phyloP scores from a whole-genome alignment of 179 eudicot species.

The Vitellaria paradoxa region DNA sequence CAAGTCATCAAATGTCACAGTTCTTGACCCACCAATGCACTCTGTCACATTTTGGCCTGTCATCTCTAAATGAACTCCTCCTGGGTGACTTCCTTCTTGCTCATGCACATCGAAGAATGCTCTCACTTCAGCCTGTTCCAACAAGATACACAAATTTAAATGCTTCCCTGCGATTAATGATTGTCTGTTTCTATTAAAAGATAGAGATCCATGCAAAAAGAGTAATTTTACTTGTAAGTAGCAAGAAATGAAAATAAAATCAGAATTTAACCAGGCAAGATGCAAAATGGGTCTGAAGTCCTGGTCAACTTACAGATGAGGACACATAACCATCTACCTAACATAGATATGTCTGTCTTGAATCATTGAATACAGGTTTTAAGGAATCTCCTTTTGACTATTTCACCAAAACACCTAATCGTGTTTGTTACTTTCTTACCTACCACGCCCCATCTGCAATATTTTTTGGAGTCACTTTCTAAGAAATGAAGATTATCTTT shows the following conservation, averaged over 20 bases:
- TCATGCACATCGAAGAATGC: slow-evolving; percentile 46
- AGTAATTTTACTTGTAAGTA: too few species aligned
- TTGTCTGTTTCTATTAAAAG: neutral
- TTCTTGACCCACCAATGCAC: slow-evolving; percentile 41
- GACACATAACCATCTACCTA: slow-evolving; percentile 7
- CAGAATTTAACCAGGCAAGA: too few species aligned
- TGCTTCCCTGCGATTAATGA: neutral
- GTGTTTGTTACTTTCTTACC: neutral
- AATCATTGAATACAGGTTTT: neutral
- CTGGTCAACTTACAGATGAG: neutral
- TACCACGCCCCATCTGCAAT: neutral
- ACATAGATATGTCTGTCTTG: neutral
- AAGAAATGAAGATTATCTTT: too few species aligned
- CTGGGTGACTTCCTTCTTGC: slow-evolving; percentile 46
- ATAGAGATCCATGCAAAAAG: neutral
- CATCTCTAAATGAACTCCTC: slow-evolving; percentile 44
- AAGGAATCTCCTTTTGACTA: neutral
- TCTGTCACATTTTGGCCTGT: slow-evolving; percentile 44
- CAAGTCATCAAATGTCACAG: slow-evolving; percentile 39
- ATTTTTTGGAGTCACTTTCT: too few species aligned
- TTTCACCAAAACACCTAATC: too few species aligned
- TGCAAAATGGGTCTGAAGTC: too few species aligned
- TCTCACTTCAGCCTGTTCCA: slow-evolving; percentile 35
- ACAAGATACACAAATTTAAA: neutral
- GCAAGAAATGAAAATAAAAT: neutral